A percentile compares a stretch with the other conserved stretches of the same genome.
Evolutionary conservation across 2,329 filamentous ascomycete species (phyloP).

Genomic region (Botrytis pseudocinerea): DNA sequence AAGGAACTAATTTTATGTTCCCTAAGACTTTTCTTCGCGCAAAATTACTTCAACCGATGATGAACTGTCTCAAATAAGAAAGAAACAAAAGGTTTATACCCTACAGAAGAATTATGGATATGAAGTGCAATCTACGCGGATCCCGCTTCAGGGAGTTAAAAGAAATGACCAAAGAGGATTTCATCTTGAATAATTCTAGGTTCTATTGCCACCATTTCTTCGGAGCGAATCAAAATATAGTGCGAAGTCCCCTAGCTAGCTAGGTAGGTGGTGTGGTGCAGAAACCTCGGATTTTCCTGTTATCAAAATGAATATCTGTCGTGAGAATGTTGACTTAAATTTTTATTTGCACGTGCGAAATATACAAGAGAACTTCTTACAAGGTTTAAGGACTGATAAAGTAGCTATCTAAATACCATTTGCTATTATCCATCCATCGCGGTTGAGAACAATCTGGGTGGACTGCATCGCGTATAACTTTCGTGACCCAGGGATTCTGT

Average conservation of each 20-base stretch:
- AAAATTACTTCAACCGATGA: neutral
- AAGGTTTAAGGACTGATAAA: neutral
- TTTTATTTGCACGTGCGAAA: neutral
- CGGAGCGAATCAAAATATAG: neutral
- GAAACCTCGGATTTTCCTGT: neutral
- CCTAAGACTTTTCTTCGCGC: neutral
- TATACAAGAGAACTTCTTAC: neutral
- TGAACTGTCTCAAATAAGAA: neutral
- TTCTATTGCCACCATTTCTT: neutral
- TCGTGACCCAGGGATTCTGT: fast-evolving
- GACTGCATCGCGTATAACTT: neutral
- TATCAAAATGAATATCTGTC: neutral
- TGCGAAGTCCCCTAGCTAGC: too few relatives aligned
- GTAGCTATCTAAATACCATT: neutral
- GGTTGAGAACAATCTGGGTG: neutral
- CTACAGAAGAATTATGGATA: neutral
- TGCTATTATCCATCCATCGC: neutral
- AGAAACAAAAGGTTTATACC: neutral
- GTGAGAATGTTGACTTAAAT: neutral
- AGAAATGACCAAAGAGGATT: too few relatives aligned
- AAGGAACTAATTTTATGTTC: neutral
- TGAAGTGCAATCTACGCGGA: neutral
- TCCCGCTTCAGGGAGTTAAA: too few relatives aligned
- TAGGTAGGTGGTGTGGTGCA: too few relatives aligned
- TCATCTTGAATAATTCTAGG: neutral